These are phyloP conservation scores for Penicillium aurantiogriseum DNA, from an alignment of 2,329 filamentous ascomycete genomes.

Conservation along the genomic window DNA sequence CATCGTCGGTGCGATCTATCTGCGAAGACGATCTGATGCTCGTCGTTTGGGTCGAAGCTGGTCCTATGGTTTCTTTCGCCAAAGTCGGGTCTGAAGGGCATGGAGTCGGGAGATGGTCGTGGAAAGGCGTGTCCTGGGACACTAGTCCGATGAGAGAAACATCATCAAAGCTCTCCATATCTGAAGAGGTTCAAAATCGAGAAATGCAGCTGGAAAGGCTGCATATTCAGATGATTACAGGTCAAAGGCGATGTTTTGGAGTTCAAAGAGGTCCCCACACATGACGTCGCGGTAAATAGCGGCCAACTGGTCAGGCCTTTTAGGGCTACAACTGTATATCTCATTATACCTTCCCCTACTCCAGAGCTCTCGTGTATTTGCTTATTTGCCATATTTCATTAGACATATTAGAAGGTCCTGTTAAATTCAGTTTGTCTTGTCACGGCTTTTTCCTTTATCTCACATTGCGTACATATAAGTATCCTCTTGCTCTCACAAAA, in stretches of 20 bases:
- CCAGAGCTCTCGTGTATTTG: too few species aligned
- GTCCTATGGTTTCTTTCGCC: constrained; percentile 11
- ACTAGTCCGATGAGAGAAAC: constrained; percentile 28
- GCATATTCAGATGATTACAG: background rate
- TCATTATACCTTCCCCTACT: too few species aligned
- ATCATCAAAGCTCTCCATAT: constrained; percentile 44
- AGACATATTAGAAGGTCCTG: too few species aligned
- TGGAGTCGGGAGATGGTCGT: constrained; percentile 12
- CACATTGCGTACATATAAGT: too few species aligned
- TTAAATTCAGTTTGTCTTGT: too few species aligned
- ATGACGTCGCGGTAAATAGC: constrained; percentile 7
- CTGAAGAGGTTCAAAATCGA: background rate
- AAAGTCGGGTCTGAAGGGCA: constrained; percentile 10
- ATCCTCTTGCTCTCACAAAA: too few species aligned
- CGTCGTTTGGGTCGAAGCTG: constrained; percentile 15
- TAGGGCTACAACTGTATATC: too few species aligned
- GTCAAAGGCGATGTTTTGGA: background rate
- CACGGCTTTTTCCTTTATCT: too few species aligned
- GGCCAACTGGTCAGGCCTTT: background rate
- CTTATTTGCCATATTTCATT: too few species aligned
- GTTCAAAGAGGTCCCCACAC: constrained; percentile 1
- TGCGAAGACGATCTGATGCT: constrained; percentile 3
- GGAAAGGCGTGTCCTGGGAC: constrained; percentile 12
- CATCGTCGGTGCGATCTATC: constrained; percentile 16
- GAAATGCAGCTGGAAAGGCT: background rate